Evolutionary conservation across 2,329 filamentous ascomycete species (phyloP), one percentile per base, ranked within the genome.

Genomic region (Colletotrichum horii): DNA sequence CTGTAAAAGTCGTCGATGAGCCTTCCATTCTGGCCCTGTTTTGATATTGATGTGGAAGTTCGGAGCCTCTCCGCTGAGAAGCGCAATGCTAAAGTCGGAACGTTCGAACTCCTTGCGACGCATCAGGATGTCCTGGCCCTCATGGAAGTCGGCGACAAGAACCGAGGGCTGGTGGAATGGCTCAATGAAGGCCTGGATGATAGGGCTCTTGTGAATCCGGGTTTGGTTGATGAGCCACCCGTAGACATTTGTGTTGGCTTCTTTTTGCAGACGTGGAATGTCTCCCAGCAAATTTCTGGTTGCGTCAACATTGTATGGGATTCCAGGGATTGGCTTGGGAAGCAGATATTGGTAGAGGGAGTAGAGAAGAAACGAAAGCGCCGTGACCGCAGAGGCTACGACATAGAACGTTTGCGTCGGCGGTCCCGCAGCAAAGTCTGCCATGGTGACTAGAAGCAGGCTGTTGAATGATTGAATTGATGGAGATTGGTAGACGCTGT

Each of bases 51-150:
- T 82, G 75, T 85, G 84, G 58, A 82, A 79, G 9, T 80, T 70
- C 1, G 77, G 78, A 2, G 79, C 58, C 9, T 77, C 65, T 3
- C 77, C 77, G 3, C 52, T 14, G 6, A 71, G 60, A 6, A 66
- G 19, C 9, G 62, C 34, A 22, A 64, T 56, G 4, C 26, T 58
- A 43, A 82, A 80, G 9, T 77, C n/a, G 12, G 81, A 79, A 6
- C 83, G 79, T 34, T 85, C 82, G 68, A 85, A 84, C 34, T 85
- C 84, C 26, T 79, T 81, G 3, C 84, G 80, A 3, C 83, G 80
- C 14, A 82, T 75, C 36, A 81, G 76, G 9, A 85, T 82, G 56
- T 85, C 84, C 12, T 82, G 77, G 2, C 80, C 71, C 48, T 84
- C 82, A 4, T 80, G 79, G 64, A 81, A 83, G 76, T 84, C 82